Base-by-base conservation (phyloP, 2,329 filamentous ascomycete genomes). In the Colletotrichum brevisporum region DNA sequence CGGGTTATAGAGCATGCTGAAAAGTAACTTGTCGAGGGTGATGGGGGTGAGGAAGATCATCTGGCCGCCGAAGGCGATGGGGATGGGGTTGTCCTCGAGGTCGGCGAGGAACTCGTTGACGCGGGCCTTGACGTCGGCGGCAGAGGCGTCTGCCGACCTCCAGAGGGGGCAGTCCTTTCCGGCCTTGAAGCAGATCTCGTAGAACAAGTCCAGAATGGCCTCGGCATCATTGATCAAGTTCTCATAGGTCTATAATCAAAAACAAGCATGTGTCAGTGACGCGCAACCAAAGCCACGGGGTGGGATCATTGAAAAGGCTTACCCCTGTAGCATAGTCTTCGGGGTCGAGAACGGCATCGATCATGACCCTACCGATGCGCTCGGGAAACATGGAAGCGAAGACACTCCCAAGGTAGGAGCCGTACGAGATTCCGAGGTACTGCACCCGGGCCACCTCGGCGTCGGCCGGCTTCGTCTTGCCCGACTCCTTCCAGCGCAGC, bases 361-460 rank as follows among this genome's bases (percentile, higher is more conserved):
- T 70, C 9, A 81, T 75, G 62, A 83, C 75, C n/a, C 78, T 75
- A 0, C 78, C 82, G 15, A 85, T 70, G 0, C 78, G 74, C 2
- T 71, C 77, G 0, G 78, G 77, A 41, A 79, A 81, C 75, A 81
- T 74, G 54, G 78, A 76, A 5, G 78, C 76, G 72, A 80, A 78
- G 57, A 76, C 76, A 39, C 78, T 78, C 2, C 79, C 79, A 0
- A 81, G 71, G 2, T 75, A 39, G 0, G 78, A 78, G 13, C 78
- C 18, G 78, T 85, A 85, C 15, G 80, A 82, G 52, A 83, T 77
- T 0, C 83, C 82, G 78, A 81, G 83, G 68, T 83, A 85, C 68
- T 80, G 79, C 36, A 83, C 67, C 10, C 71, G 69, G 6, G 72
- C 52, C 50, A 59, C 52, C 15, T 69, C 27, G 13, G 58, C 58